Evolutionary conservation across 2,329 filamentous ascomycete species (phyloP), one percentile per base, ranked within the genome.

Genomic region (Talaromyces amestolkiae): DNA sequence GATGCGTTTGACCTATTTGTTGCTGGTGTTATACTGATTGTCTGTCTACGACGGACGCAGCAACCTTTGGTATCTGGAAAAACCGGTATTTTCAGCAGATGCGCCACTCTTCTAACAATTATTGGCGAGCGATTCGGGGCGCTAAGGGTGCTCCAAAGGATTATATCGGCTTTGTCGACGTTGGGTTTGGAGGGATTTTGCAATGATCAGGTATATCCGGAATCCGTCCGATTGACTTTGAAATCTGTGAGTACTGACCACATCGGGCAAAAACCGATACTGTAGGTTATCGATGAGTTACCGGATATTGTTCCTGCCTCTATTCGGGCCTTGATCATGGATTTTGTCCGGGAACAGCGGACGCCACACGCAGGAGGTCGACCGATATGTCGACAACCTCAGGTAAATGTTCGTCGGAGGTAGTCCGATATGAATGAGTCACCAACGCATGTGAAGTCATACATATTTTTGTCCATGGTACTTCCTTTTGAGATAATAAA

Each of bases 81-180:
- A 35, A 41, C 10, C 19, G 24, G 54, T 11, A 41, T 39, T 58
- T 15, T 58, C 11, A 39, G 37, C 37, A 58, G n/a, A 24, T 58
- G 54, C 15, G 37, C 54, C n/a, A 39, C 54, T 15, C 33, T 58
- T 35, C 24, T 58, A 22, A 24, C 33, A 24, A 19, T 41, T 10
- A 11, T 58, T 15, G 54, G 54, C 17, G 54, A 58, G 54, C 31
- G 54, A 24, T 58, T 58, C 37, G 33, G 17, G 3, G 54, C 31
- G 4, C 54, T 58, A 13, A 19, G 35, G 24, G 54, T 58, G 33
- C 37, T 58, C 13, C 54, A 39, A 11, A 35, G 54, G 6, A 39
- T 58, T 2, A 33, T 58, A 31, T 69, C 67, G 66, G 65, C 65
- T 37, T 51, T 70, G 7, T 68, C 60, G n/a, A 43, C 60, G 37